phyloP scores from a whole-genome alignment of 2,329 filamentous ascomycete species.

The Ophiostoma ulmi region DNA sequence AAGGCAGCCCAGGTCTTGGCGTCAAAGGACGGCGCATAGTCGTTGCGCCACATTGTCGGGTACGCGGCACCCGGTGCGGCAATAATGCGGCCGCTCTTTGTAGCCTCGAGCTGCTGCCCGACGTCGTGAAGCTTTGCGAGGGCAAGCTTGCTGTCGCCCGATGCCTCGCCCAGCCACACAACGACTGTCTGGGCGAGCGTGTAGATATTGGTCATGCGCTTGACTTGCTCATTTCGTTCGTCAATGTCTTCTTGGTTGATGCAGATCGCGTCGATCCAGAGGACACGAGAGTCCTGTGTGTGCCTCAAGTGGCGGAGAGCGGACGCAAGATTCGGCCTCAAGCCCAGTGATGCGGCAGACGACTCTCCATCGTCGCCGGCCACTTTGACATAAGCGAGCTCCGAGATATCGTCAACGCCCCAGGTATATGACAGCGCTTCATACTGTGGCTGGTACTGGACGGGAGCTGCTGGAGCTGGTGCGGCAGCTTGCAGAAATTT shows the following conservation, averaged over 20 bases:
- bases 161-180: slow-evolving; percentile 12
- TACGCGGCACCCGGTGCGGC: slow-evolving; percentile 11
- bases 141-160: slow-evolving; percentile 11
- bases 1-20: slow-evolving; percentile 9
- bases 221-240: slow-evolving; percentile 12
- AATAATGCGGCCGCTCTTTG: slow-evolving; percentile 16
- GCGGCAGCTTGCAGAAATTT: background rate
- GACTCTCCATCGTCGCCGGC: background rate
- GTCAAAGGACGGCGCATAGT: slow-evolving; percentile 13
- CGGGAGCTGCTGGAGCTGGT: background rate
- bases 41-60: slow-evolving; percentile 18
- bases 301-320: slow-evolving; percentile 13
- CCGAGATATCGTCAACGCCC: background rate
- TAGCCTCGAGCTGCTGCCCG: background rate
- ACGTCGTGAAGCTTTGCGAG: slow-evolving; percentile 2
- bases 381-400: background rate
- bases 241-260: slow-evolving; percentile 18
- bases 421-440: slow-evolving; percentile 7
- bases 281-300: background rate
- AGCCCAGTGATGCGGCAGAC: background rate
- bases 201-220: slow-evolving; percentile 1
- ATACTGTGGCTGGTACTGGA: background rate
- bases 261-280: slow-evolving; percentile 20
- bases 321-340: background rate
- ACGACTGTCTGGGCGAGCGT: slow-evolving; percentile 5